phyloP scores from a whole-genome alignment of 306 rosid genomes.

The Casuarina equisetifolia region DNA sequence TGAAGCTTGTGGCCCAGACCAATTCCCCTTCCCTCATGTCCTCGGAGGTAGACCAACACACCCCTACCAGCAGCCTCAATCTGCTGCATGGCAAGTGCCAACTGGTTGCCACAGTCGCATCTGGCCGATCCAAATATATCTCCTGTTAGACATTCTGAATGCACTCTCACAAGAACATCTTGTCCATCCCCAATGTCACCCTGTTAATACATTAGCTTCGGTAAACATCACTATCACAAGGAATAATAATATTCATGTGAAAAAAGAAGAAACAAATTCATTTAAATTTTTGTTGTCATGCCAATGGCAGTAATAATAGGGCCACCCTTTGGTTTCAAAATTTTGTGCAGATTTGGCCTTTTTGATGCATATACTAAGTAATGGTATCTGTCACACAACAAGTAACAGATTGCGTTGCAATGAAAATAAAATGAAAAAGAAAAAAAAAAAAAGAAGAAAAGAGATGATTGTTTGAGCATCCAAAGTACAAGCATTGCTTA shows the following conservation, averaged over 20 bases:
- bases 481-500: slow-evolving; percentile 32
- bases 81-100: slow-evolving; percentile 89
- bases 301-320: not conserved
- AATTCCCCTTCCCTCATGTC: slow-evolving; percentile 96
- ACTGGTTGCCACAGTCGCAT: slow-evolving; percentile 93
- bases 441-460: not conserved
- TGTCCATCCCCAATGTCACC: slow-evolving; percentile 92
- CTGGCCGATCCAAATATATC: slow-evolving; percentile 96
- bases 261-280: not conserved
- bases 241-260: not conserved
- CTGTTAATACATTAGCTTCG: slow-evolving; percentile 37
- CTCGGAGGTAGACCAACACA: slow-evolving; percentile 84
- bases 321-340: not conserved
- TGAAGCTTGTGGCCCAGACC: slow-evolving; percentile 97
- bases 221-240: slow-evolving; percentile 16
- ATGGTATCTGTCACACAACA: not conserved
- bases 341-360: not conserved
- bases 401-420: not conserved
- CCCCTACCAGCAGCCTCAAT: slow-evolving; percentile 97
- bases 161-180: slow-evolving; percentile 90
- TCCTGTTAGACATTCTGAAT: slow-evolving; percentile 97
- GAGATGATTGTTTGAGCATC: not conserved
- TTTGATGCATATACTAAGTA: not conserved
- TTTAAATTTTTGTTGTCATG: not conserved
- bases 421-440: not conserved